phyloP scores from a whole-genome alignment of 306 rosid genomes.

The Malus fusca region DNA sequence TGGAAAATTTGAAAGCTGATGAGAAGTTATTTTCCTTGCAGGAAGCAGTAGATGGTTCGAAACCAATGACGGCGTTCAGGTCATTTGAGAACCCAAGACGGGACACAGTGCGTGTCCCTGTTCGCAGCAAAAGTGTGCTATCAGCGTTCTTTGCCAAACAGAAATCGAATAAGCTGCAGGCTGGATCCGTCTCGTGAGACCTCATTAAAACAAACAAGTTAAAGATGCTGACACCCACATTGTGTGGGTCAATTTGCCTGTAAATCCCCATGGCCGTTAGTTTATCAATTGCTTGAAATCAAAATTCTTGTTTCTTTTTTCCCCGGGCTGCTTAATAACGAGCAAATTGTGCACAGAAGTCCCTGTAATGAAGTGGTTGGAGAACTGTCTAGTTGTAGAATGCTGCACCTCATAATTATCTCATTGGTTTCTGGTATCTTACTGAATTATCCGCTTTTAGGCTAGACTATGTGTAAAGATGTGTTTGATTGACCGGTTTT shows the following conservation, averaged over 20 bases:
- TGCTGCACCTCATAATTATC: not conserved
- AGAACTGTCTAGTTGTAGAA: conserved; percentile 15
- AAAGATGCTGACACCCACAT: conserved; percentile 1
- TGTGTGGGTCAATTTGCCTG: conserved; percentile 13
- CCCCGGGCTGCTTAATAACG: conserved; percentile 34
- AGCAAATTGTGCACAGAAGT: conserved; percentile 23
- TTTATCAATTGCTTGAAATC: conserved; percentile 11
- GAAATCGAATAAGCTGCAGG: conserved; percentile 39
- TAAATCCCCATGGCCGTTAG: conserved; percentile 6
- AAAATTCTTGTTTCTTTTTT: not conserved
- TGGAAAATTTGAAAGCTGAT: conserved; percentile 12
- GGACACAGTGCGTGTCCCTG: conserved; percentile 37
- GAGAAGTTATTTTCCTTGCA: conserved; percentile 16
- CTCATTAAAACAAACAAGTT: conserved; percentile 6
- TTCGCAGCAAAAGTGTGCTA: conserved; percentile 81
- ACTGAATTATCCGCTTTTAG: not conserved
- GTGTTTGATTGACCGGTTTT: not conserved
- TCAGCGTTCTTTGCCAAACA: conserved; percentile 75
- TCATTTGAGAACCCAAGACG: conserved; percentile 60
- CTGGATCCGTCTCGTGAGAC: conserved; percentile 45
- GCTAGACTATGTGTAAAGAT: not conserved
- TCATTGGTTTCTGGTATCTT: conserved; percentile 9
- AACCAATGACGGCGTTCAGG: conserved; percentile 43
- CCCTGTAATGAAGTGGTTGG: conserved; percentile 9
- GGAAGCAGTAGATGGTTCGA: conserved; percentile 57